These are phyloP conservation scores for Rutidosis leptorrhynchoides DNA, from an alignment of 129 eudicot genomes.

Conservation along the genomic window DNA sequence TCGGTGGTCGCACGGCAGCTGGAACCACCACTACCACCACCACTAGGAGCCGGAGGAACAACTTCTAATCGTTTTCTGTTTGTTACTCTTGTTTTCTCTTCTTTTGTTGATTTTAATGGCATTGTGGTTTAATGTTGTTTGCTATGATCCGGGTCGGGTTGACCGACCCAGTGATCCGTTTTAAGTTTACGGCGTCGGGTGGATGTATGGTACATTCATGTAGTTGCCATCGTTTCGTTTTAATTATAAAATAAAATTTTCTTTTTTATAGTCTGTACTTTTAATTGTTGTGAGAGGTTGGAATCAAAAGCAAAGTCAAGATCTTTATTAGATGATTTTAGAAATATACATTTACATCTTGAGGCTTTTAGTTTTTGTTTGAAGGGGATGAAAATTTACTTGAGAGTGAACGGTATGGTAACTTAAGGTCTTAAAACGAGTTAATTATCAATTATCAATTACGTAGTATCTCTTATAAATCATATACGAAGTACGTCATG, in stretches of 20 bases:
- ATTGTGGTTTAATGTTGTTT: slow-evolving; percentile 15
- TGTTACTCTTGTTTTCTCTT: background rate
- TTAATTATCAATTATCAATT: too few relatives aligned
- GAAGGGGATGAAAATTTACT: too few relatives aligned
- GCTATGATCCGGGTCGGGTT: slow-evolving; percentile 16
- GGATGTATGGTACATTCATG: slow-evolving; percentile 4
- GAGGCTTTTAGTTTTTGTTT: too few relatives aligned
- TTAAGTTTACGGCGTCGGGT: background rate
- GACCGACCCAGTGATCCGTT: slow-evolving; percentile 1
- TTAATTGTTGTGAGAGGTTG: background rate
- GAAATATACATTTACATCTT: too few relatives aligned
- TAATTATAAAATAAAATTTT: background rate
- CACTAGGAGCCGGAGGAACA: slow-evolving; percentile 7
- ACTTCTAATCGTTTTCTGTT: background rate
- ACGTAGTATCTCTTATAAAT: too few relatives aligned
- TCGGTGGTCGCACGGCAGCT: background rate
- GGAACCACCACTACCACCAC: background rate
- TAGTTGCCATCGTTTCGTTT: slow-evolving; percentile 10
- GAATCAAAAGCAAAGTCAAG: too few relatives aligned
- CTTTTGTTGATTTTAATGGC: slow-evolving; percentile 3
- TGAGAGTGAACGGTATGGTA: too few relatives aligned
- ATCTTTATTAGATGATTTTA: too few relatives aligned
- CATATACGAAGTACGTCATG: too few relatives aligned
- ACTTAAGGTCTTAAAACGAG: too few relatives aligned
- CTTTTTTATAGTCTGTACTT: background rate